Base-by-base conservation (phyloP, 2,329 filamentous ascomycete genomes). In the Dactylellina leptospora region DNA sequence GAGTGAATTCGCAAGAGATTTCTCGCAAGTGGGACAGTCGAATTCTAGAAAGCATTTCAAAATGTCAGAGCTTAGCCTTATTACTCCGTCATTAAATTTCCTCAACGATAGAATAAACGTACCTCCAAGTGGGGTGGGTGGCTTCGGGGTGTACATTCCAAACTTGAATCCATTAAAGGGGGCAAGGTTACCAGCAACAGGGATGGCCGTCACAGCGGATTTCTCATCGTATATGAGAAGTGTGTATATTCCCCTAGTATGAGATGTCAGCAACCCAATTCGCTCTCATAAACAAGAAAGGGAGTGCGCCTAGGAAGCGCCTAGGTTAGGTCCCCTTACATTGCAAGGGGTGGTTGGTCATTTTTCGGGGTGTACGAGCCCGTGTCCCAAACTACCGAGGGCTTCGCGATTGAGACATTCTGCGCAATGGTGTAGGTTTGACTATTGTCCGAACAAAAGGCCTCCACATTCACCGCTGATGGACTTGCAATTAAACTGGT, bases 321-420 rank as follows among this genome's bases (percentile, higher is more conserved):
- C 40, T 82, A 50, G 38, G 47, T 27, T 10, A 6, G 11, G 62
- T 80, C 76, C 69, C 85, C n/a, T n/a, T 81, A 77, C 85, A 86
- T 6, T 81, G 79, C 40, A n/a, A 70, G 42, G 9, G 64, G 64
- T 0, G 64, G 64, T 51, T 70, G 64, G 16, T 45, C 50, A 30
- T 70, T 56, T 20, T 62, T 54, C 11, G 56, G 56, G 11, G 36
- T 33, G 22, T 55, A 70, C 6, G 51, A 58, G 11, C 80, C 80
- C 0, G 87, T 89, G 75, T 90, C 85, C 87, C 87, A 90, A 0
- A 88, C 79, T 10, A 78, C 80, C 20, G 83, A 82, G 0, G 85
- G 87, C 68, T 82, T 77, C 45, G 82, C 74, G 9, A 85, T 83
- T 36, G 81, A 84, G 79, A 85, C 81, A 79, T 89, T 89, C 69